Base-by-base conservation (phyloP, 305 asterid genomes). In the Ilex paraguariensis region DNA sequence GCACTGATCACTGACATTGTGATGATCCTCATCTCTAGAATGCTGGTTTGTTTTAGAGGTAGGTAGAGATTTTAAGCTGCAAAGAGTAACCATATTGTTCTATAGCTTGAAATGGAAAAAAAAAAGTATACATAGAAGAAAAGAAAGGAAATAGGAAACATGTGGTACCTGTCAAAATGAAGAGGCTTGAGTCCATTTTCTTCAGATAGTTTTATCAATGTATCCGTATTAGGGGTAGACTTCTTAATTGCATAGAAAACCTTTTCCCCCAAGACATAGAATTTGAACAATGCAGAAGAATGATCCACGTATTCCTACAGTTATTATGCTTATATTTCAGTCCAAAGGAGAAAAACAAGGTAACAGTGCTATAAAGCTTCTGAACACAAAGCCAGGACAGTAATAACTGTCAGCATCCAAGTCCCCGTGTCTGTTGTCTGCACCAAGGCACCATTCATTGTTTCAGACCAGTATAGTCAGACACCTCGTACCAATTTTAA, bases 251-350 rank as follows among this genome's bases (percentile, higher is more conserved):
- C 91, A 66, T 86, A 73, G 71, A 81, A 90, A 33, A 85, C 66
- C 78, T 84, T 83, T 69, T 77, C 72, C 59, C 96, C 97, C 88
- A 93, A 74, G 65, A 87, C 89, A 61, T 93, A 93, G 79, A 90
- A 90, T 79, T 90, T 93, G 81, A 79, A 86, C 68, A 93, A 65
- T 73, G 83, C 54, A 69, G 97, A 86, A 40, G 97, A 90, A 80
- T 93, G 99, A 60, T 93, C 93, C 65, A 93, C 95, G 64, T 87
- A 93, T 75, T 93, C 99, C 97, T 87, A 95, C 83, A 81, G 57
- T 67, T 54, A 57, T 69, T 63, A 40, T 52, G 63, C 46, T 42
- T 40, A 57, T 39, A 62, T 31, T 67, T 59, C 10, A 69, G 21
- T 48, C 71, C 52, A 54, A 59, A 53, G 40, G 72, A 67, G 64